Percentiles rank a stretch among this genome's conserved stretches.
These are phyloP conservation scores for Sequoia sempervirens DNA, from an alignment of 75 land plant species.

Conservation along the genomic window DNA sequence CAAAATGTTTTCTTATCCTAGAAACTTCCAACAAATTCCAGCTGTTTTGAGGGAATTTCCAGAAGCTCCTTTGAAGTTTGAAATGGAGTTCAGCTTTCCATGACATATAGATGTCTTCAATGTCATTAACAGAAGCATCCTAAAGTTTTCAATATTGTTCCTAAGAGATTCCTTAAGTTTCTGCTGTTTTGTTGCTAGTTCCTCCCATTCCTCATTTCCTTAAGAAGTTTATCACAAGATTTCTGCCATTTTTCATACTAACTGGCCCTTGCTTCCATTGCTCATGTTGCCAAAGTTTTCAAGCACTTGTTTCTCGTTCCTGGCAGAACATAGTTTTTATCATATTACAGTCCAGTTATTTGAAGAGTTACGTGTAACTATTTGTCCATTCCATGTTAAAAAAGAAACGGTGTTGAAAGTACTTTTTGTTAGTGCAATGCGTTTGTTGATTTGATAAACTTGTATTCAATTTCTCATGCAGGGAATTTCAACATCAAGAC, in stretches of 20 bases:
- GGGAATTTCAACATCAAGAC: slow-evolving; percentile 48
- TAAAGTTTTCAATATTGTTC: neutral
- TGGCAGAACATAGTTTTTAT: neutral
- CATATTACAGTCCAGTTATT: neutral
- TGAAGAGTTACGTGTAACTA: neutral
- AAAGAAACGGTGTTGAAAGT: neutral
- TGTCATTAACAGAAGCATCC: neutral
- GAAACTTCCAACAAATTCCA: neutral
- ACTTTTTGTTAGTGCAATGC: neutral
- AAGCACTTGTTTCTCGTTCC: neutral
- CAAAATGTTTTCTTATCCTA: neutral
- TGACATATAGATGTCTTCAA: neutral
- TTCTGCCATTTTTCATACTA: neutral
- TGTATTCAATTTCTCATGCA: slow-evolving; percentile 8
- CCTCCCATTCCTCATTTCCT: neutral
- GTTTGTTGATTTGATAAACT: neutral
- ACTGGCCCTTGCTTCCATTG: neutral
- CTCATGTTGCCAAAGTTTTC: neutral
- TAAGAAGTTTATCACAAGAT: neutral
- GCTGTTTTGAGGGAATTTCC: neutral
- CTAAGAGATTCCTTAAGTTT: neutral
- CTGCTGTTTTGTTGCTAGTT: neutral
- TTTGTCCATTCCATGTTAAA: neutral
- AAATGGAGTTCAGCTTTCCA: neutral
- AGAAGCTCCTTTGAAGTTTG: neutral